Base-by-base conservation (phyloP, 2,329 filamentous ascomycete genomes). In the Xylaria hypoxylon region DNA sequence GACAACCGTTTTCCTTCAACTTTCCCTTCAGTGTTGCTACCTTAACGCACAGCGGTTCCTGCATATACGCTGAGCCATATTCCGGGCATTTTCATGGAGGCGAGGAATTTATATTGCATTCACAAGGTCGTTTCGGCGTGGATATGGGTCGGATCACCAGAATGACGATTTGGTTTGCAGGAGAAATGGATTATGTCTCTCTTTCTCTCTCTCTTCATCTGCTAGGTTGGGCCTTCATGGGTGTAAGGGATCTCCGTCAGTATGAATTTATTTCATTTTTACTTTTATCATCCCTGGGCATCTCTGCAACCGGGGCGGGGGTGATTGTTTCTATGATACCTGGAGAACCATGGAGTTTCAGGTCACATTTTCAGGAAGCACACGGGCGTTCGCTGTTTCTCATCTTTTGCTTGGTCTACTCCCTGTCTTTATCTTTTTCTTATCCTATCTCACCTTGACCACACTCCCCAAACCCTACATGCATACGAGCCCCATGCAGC, bases 401-500 rank as follows among this genome's bases (percentile, higher is more conserved):
- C 35, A 28, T 40, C 62, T 63, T 62, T 60, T 68, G 52, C 59
- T 31, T 59, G 53, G 40, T 52, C 35, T n/a, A 48, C 2, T 10
- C 47, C 13, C 13, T 45, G 22, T 38, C 31, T 45, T 10, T 45
- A 33, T 52, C 19, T 51, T 3, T 40, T 17, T 28, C 31, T n/a
- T 19, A 47, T 52, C 42, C n/a, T 35, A 45, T 33, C 50, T 31
- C 19, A 24, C 50, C 44, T 47, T 26, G 40, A 28, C 40, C 40
- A 13, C 5, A 33, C 38, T 28, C 33, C 22, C 19, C 33, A 45
- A 26, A 31, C 42, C 44, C 31, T 13, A 44, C 72, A 42, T 68
- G 62, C 72, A 52, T 69, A 50, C 26, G 48, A 76, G 73, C 56
- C 56, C 70, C 70, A 69, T 78, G 74, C 76, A 73, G 56, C 75